phyloP scores from a whole-genome alignment of 2,329 filamentous ascomycete genomes.

The Aspergillus aculeatinus region DNA sequence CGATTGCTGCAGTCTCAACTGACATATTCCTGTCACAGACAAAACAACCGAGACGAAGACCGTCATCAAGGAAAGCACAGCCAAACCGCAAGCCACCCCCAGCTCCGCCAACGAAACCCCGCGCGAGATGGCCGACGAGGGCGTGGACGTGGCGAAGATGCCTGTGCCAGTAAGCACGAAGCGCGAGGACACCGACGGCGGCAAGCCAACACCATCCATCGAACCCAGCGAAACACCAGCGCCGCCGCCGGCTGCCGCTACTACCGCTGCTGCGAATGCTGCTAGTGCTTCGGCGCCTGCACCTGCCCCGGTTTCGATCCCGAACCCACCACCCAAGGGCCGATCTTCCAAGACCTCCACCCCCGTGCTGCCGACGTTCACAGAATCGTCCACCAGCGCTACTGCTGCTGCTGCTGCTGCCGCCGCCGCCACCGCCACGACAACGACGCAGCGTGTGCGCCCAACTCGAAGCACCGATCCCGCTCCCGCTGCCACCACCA shows the following conservation, averaged over 20 bases:
- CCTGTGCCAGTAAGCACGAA: slow-evolving; percentile 27
- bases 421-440: slow-evolving; percentile 5
- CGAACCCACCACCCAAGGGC: slow-evolving; percentile 29
- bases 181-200: slow-evolving; percentile 35
- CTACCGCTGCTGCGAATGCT: no score
- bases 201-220: slow-evolving; percentile 29
- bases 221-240: slow-evolving; percentile 37
- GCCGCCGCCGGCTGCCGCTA: neutral
- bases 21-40: slow-evolving; percentile 21
- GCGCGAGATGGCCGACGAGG: slow-evolving; percentile 30
- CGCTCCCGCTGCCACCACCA: slow-evolving; percentile 18
- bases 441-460: slow-evolving; percentile 30
- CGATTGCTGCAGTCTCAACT: slow-evolving; percentile 20
- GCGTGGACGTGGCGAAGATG: slow-evolving; percentile 17
- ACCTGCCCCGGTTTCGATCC: neutral
- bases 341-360: slow-evolving; percentile 44
- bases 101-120: slow-evolving; percentile 40
- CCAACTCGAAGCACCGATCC: slow-evolving; percentile 38
- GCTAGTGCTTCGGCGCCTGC: neutral
- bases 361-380: slow-evolving; percentile 37
- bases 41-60: slow-evolving; percentile 53
- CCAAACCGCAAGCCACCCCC: slow-evolving; percentile 27
- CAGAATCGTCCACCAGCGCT: slow-evolving; percentile 26
- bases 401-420: neutral
- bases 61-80: slow-evolving; percentile 50